Evolutionary conservation across 805 yeast species (phyloP).

Genomic region (Blastobotrys attinorum): DNA sequence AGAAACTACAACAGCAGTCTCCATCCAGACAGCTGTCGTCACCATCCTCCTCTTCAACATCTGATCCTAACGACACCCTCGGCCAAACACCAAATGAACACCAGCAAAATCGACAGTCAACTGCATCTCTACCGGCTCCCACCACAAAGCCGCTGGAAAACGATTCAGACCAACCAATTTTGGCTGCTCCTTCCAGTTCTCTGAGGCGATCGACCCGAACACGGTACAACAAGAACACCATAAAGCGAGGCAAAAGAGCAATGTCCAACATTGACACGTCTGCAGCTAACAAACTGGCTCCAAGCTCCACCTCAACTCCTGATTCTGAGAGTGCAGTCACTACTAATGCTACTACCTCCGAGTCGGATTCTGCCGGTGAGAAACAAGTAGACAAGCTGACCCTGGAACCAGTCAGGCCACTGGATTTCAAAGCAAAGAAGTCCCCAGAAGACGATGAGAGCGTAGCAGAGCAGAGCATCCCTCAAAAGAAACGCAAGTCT

Average conservation of each 20-base stretch:
- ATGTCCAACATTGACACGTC: not conserved
- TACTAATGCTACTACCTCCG: not conserved
- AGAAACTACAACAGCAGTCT: no score
- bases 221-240: constrained; percentile 13
- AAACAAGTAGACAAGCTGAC: not conserved
- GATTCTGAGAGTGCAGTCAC: not conserved
- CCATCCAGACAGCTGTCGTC: no score
- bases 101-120: not conserved
- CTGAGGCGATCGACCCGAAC: constrained; percentile 19
- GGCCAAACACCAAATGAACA: not conserved
- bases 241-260: not conserved
- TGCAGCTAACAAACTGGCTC: not conserved
- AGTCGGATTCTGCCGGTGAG: not conserved
- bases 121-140: constrained; percentile 1
- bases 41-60: not conserved
- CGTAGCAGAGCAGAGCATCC: no score
- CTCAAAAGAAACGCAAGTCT: no score
- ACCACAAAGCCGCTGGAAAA: constrained; percentile 10
- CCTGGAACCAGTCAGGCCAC: not conserved
- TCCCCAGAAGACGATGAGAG: no score
- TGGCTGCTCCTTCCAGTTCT: constrained; percentile 18
- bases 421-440: not conserved
- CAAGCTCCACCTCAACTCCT: not conserved
- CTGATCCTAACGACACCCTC: not conserved
- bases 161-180: constrained; percentile 20